Base-by-base conservation (phyloP, 495 filamentous ascomycete species). In the Daldinia bambusicola region DNA sequence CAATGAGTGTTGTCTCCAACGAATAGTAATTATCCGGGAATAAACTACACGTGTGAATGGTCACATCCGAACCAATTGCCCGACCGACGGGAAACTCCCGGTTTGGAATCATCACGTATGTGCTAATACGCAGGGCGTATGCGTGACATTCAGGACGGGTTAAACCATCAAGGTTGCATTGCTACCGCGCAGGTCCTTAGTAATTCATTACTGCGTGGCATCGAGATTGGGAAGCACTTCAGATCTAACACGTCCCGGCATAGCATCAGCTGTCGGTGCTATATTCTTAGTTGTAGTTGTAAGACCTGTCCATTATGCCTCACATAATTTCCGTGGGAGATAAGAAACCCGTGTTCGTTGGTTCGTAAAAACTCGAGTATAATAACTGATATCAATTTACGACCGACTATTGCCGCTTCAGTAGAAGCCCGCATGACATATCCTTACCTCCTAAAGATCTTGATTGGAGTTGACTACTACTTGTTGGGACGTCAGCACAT, bases 311-410 rank as follows among this genome's bases (percentile, higher is more conserved):
- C 5, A 8, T 53, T 12, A 6, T 31, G 12, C 43, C 59, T 63
- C 34, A 53, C 48, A 34, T 63, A 53, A 53, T 36, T 40, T 18
- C 36, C 32, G 10, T 40, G 2, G 12, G 50, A 12, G 0, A 22
- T 22, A 48, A 18, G 9, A 0, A 18, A 10, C 6, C 13, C 16
- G 4, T 18, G 40, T 41, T 63, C 60, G 60, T 34, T 18, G 9
- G 32, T 30, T 62, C 60, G 45, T 62, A 62, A 38, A 22, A 4
- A 4, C 10, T 16, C 16, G 22, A 6, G n/a, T 48, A 60, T 20
- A 48, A 31, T 18, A 48, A 8, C 37, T 32, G 18, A 34, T 48
- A 51, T 36, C n/a, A 13, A 61, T 14, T 61, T 20, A 10, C 16
- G 10, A 2, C 30, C 57, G 57, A 50, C n/a, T 43, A 18, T 30